Base-by-base conservation (phyloP, 1,284 basidiomycete species). In the Cystobasidium pallidum region DNA sequence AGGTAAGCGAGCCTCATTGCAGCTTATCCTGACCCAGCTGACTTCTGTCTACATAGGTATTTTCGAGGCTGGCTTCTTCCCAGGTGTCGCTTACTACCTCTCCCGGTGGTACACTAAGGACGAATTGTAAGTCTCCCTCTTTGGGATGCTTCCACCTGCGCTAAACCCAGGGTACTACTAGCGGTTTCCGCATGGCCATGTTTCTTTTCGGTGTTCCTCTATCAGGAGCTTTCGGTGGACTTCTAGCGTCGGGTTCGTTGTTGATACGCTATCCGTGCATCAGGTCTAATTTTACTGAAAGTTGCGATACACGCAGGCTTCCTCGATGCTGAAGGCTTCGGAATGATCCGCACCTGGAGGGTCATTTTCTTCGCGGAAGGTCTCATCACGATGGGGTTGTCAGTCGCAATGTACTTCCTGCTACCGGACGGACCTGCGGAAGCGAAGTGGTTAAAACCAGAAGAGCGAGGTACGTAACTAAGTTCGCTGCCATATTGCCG, bases 181-280 rank as follows among this genome's bases (percentile, higher is more conserved):
- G 52, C 21, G 52, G 52, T 8, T 75, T 79, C 30, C 72, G 78
- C n/a, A 55, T 79, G 19, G 76, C 77, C 21, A 28, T 78, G 30
- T 79, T 78, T 72, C 58, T 79, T 13, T 75, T 79, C 6, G 75
- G 72, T 0, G 77, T 78, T 1, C 77, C 78, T 2, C 43, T 73
- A 2, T 77, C 78, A 0, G 78, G 78, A 21, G 78, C 78, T 1
- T 76, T 78, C 8, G 77, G 78, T 19, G 78, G 78, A 0, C 47
- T 79, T 13, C 59, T 55, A 6, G 52, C 52, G n/a, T n/a, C n/a
- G n/a, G n/a, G n/a, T n/a, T n/a, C n/a, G n/a, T n/a, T n/a, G n/a
- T n/a, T n/a, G n/a, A n/a, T n/a, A n/a, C n/a, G n/a, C n/a, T n/a
- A n/a, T n/a, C n/a, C n/a, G n/a, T n/a, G n/a, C n/a, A n/a, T n/a